Evolutionary conservation across 2,329 filamentous ascomycete genomes (phyloP).

Genomic region (Sporothrix humicola): DNA sequence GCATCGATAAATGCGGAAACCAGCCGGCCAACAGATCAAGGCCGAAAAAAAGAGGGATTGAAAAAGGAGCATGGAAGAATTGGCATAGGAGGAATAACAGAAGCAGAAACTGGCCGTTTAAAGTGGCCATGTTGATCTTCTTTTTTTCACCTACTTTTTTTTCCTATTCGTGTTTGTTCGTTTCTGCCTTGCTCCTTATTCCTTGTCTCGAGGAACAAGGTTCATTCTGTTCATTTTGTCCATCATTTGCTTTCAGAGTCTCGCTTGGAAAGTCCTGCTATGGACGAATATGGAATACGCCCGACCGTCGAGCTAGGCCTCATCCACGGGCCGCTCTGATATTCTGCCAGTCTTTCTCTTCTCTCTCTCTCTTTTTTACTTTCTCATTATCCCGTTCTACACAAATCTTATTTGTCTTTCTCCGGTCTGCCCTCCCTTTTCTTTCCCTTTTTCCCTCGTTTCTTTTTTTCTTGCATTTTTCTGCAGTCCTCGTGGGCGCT

Average conservation of each 20-base stretch:
- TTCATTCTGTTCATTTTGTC: background rate
- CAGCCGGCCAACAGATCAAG: background rate
- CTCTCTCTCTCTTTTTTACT: background rate
- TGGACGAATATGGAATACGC: constrained; percentile 8
- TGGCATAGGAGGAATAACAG: background rate
- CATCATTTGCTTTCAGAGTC: background rate
- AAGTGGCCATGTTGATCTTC: background rate
- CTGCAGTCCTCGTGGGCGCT: background rate
- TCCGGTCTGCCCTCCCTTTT: background rate
- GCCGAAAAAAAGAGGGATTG: no score
- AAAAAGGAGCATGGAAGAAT: background rate
- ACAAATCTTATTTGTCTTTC: background rate
- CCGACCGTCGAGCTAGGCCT: constrained; percentile 18
- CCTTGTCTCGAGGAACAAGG: constrained; percentile 1
- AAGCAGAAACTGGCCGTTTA: background rate
- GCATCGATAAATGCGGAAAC: background rate
- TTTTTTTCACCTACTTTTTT: background rate
- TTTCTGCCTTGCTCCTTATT: constrained; percentile 21
- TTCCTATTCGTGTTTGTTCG: background rate
- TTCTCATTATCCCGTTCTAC: background rate
- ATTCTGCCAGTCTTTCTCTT: background rate
- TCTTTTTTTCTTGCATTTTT: background rate
- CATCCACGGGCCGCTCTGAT: constrained; percentile 20
- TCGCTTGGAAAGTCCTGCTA: background rate
- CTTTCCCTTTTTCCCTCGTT: background rate